A percentile compares a stretch with the other conserved stretches of the same genome.
Conservation (phyloP, 768 basidiomycete species). For the Tricholoma terreum region DNA sequence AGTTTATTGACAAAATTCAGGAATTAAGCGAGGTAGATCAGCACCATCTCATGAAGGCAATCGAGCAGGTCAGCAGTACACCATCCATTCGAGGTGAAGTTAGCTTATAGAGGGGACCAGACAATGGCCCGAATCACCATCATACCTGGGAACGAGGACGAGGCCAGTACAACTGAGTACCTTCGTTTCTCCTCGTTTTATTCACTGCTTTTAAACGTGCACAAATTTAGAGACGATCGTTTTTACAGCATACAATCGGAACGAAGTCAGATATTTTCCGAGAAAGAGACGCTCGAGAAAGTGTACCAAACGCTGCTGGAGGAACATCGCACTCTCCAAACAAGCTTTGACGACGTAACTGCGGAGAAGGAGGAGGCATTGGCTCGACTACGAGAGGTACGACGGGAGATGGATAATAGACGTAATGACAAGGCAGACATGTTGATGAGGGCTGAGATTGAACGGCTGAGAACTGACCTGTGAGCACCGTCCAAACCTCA, state of each 20-base stretch:
- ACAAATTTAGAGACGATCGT: slow-evolving; percentile 70
- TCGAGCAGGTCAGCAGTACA: slow-evolving; percentile 69
- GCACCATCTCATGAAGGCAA: slow-evolving; percentile 88
- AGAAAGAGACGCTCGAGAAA: slow-evolving; percentile 86
- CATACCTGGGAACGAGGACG: slow-evolving; percentile 47
- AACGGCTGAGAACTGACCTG: slow-evolving; percentile 79
- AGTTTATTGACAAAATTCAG: slow-evolving; percentile 88
- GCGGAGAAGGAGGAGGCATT: slow-evolving; percentile 79
- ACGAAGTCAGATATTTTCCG: slow-evolving; percentile 68
- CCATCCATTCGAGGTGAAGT: no score
- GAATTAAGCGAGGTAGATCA: slow-evolving; percentile 79
- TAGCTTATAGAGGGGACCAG: no score
- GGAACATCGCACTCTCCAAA: slow-evolving; percentile 73
- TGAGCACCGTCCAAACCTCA: slow-evolving; percentile 42
- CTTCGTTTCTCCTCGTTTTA: slow-evolving; percentile 25
- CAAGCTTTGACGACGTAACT: slow-evolving; percentile 69
- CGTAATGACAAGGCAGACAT: slow-evolving; percentile 72
- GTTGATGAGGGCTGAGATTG: slow-evolving; percentile 78
- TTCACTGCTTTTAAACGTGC: not conserved
- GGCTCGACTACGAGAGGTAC: slow-evolving; percentile 55
- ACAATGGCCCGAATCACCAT: slow-evolving; percentile 71
- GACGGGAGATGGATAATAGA: slow-evolving; percentile 55
- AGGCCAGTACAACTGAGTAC: slow-evolving; percentile 76
- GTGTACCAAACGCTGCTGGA: slow-evolving; percentile 73
- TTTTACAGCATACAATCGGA: slow-evolving; percentile 85